Conservation (phyloP, 176 grass and related monocot genomes). For the Microstegium vimineum region DNA sequence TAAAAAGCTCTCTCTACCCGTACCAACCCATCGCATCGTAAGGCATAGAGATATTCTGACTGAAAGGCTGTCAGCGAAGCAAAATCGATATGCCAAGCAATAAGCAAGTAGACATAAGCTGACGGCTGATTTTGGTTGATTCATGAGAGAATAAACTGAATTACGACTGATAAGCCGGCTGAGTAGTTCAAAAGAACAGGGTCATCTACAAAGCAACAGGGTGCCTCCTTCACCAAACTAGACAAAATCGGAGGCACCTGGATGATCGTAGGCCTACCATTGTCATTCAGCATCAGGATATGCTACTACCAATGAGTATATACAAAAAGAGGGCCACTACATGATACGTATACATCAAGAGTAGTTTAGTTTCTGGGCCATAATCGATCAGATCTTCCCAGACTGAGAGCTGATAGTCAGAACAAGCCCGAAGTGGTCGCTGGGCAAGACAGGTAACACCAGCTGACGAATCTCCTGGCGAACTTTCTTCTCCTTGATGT, state of each 20-base stretch:
- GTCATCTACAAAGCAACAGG: not conserved
- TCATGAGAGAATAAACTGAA: too few relatives aligned
- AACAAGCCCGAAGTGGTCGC: slow-evolving; percentile 82
- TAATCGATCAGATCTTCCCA: slow-evolving; percentile 43
- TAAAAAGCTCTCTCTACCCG: not conserved
- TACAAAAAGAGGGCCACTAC: not conserved
- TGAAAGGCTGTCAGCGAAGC: not conserved
- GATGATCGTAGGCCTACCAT: not conserved
- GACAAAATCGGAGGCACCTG: not conserved
- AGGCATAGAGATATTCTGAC: not conserved
- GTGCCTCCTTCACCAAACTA: not conserved
- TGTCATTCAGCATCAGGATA: not conserved
- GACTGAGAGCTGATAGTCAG: slow-evolving; percentile 36
- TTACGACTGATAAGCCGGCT: too few relatives aligned
- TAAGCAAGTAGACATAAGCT: not conserved
- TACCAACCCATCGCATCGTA: not conserved
- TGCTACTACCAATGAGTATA: not conserved
- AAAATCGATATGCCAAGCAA: not conserved
- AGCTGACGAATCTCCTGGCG: slow-evolving; percentile 38
- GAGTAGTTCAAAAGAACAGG: too few relatives aligned
- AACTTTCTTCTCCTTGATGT: slow-evolving; percentile 72
- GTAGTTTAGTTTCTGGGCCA: slow-evolving; percentile 40
- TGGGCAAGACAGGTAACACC: slow-evolving; percentile 70
- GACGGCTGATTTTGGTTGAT: too few relatives aligned
- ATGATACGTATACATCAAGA: slow-evolving; percentile 25